A percentile compares a stretch with the other conserved stretches of the same genome.
Conservation (phyloP, 2,329 filamentous ascomycete genomes). For the Chrysoporthe puriensis region DNA sequence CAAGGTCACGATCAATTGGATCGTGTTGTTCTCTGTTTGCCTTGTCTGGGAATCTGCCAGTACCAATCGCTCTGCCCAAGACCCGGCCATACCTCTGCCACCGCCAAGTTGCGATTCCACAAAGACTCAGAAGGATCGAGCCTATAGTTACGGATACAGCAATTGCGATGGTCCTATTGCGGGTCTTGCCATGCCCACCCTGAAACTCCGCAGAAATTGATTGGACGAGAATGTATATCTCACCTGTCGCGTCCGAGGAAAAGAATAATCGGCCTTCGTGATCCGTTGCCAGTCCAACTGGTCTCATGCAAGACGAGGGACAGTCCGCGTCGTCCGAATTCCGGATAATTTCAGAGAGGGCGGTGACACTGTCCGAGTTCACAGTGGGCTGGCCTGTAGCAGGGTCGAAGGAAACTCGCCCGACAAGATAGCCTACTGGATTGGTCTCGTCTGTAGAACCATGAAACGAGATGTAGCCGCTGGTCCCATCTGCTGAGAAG, state of each 20-base stretch:
- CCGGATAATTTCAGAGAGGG: conserved; percentile 56
- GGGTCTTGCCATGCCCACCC: not conserved
- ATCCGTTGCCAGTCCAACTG: conserved; percentile 56
- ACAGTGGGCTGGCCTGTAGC: conserved; percentile 46
- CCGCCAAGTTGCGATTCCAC: not conserved
- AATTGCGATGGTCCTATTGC: not conserved
- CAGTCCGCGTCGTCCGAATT: conserved; percentile 59
- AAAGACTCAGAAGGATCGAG: not conserved
- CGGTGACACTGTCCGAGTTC: conserved; percentile 46
- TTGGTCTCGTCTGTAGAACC: conserved; percentile 50
- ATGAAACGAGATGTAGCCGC: conserved; percentile 69
- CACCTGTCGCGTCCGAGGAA: conserved; percentile 63
- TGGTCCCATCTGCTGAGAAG: conserved; percentile 62
- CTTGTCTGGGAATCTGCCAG: not conserved
- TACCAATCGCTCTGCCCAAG: not conserved
- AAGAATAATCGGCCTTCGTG: conserved; percentile 61
- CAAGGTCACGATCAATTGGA: not conserved
- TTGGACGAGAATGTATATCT: conserved; percentile 60
- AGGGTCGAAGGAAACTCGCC: conserved; percentile 43
- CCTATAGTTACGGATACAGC: not conserved
- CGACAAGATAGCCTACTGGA: conserved; percentile 52
- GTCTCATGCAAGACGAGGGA: conserved; percentile 62
- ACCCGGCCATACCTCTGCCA: not conserved
- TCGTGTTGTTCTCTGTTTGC: not conserved
- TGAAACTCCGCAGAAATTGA: not conserved